Conservation (phyloP, 305 asterid genomes). For the Solanum hybrid region DNA sequence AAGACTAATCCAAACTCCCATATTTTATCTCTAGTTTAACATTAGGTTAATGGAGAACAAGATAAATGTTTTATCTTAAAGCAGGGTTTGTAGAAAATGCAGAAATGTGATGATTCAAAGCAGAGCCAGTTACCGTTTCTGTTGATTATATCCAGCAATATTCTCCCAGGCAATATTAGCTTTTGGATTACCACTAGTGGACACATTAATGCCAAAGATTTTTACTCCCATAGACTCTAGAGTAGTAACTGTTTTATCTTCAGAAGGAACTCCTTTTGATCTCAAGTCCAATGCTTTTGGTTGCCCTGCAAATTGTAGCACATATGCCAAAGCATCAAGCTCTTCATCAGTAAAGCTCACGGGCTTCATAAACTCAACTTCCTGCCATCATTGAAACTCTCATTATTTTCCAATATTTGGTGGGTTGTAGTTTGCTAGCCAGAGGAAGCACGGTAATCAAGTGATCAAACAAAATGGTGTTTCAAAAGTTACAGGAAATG, state of each 20-base stretch:
- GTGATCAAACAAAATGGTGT: constrained; percentile 7
- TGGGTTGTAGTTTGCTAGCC: not conserved
- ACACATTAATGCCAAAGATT: constrained; percentile 59
- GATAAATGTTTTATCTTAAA: not conserved
- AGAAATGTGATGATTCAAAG: not conserved
- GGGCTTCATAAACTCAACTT: constrained; percentile 83
- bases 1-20: not conserved
- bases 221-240: constrained; percentile 87
- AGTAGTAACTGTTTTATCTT: constrained; percentile 56
- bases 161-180: constrained; percentile 77
- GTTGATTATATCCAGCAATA: constrained; percentile 88
- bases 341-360: constrained; percentile 76
- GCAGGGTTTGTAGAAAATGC: not conserved
- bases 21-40: not conserved
- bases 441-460: not conserved
- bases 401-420: not conserved
- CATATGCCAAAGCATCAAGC: constrained; percentile 77
- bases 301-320: constrained; percentile 59
- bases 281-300: constrained; percentile 31
- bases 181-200: constrained; percentile 33
- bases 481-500: constrained; percentile 20
- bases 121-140: constrained; percentile 49
- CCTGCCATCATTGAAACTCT: constrained; percentile 39
- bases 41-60: not conserved
- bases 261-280: constrained; percentile 34